Evolutionary conservation across 495 filamentous ascomycete genomes (phyloP).

Genomic region (Penicillium argentinense): DNA sequence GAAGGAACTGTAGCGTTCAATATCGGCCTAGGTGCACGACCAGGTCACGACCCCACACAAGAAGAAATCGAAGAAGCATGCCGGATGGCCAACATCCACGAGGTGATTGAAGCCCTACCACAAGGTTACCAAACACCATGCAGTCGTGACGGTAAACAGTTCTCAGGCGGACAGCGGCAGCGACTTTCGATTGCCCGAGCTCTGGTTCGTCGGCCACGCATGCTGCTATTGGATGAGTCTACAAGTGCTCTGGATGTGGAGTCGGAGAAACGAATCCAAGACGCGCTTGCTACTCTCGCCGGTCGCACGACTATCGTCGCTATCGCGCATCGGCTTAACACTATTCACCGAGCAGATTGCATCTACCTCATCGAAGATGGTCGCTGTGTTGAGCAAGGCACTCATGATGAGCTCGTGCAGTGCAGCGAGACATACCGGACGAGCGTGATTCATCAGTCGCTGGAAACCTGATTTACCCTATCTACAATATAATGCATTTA

Average conservation of each 20-base stretch:
- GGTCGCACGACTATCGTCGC: constrained; percentile 75
- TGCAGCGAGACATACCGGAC: constrained; percentile 57
- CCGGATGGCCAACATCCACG: constrained; percentile 57
- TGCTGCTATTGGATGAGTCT: constrained; percentile 76
- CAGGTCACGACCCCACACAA: constrained; percentile 39
- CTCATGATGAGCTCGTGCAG: constrained; percentile 63
- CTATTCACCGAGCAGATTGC: constrained; percentile 70
- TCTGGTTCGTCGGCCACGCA: constrained; percentile 62
- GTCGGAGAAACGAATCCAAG: constrained; percentile 68
- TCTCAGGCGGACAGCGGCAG: constrained; percentile 77
- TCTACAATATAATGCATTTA: neutral
- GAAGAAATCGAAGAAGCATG: constrained; percentile 58
- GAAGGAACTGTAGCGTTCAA: constrained; percentile 55
- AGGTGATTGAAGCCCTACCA: constrained; percentile 53
- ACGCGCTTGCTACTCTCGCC: constrained; percentile 59
- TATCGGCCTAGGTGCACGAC: constrained; percentile 50
- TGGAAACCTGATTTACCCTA: constrained; percentile 22
- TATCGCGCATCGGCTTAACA: constrained; percentile 73
- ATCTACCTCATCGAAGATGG: constrained; percentile 75
- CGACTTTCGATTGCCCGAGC: constrained; percentile 74
- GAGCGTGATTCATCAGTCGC: constrained; percentile 45
- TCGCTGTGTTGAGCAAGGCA: constrained; percentile 62
- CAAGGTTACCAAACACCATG: constrained; percentile 65
- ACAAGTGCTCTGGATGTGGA: constrained; percentile 71
- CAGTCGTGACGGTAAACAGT: constrained; percentile 57